These are phyloP conservation scores for Penicillium coffeae DNA, from an alignment of 495 filamentous ascomycete genomes.

Conservation along the genomic window DNA sequence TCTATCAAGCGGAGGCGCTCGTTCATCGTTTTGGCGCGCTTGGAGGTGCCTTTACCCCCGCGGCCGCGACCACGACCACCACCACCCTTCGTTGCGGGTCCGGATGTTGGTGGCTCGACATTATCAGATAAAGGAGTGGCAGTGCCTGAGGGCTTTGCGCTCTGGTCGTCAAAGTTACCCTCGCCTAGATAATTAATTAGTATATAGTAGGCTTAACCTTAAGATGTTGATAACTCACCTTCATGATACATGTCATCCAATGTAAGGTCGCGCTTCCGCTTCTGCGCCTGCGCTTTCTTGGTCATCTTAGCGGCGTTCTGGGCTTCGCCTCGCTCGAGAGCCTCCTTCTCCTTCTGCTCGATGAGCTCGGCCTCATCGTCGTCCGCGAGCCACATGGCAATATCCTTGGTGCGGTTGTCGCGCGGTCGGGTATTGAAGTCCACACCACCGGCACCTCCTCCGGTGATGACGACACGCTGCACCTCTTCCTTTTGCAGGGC, in stretches of 20 bases:
- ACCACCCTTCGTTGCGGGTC: conserved; percentile 51
- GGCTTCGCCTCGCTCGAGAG: conserved; percentile 54
- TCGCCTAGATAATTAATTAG: conserved; percentile 76
- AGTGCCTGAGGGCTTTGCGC: conserved; percentile 74
- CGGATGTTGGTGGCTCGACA: conserved; percentile 36
- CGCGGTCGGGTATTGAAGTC: conserved; percentile 90
- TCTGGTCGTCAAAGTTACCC: conserved; percentile 84
- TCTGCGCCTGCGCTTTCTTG: conserved; percentile 51
- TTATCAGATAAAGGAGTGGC: conserved; percentile 72
- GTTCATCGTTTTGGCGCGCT: conserved; percentile 90
- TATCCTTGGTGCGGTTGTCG: conserved; percentile 91
- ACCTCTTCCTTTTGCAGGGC: conserved; percentile 99
- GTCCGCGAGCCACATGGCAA: conserved; percentile 94
- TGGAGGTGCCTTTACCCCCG: conserved; percentile 50
- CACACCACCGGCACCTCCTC: conserved; percentile 75
- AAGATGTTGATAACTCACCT: conserved; percentile 53
- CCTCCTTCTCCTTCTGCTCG: conserved; percentile 82
- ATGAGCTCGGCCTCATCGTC: conserved; percentile 91
- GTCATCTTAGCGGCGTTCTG: conserved; percentile 51
- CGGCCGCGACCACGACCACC: conserved; percentile 38
- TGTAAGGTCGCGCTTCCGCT: conserved; percentile 72
- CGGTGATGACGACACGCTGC: conserved; percentile 95
- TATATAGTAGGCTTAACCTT: no score
- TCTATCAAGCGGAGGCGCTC: conserved; percentile 85
- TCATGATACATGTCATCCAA: conserved; percentile 98